A percentile compares a stretch with the other conserved stretches of the same genome.
phyloP scores from a whole-genome alignment of 1,284 basidiomycete genomes.

The Rhodotorula sp. region DNA sequence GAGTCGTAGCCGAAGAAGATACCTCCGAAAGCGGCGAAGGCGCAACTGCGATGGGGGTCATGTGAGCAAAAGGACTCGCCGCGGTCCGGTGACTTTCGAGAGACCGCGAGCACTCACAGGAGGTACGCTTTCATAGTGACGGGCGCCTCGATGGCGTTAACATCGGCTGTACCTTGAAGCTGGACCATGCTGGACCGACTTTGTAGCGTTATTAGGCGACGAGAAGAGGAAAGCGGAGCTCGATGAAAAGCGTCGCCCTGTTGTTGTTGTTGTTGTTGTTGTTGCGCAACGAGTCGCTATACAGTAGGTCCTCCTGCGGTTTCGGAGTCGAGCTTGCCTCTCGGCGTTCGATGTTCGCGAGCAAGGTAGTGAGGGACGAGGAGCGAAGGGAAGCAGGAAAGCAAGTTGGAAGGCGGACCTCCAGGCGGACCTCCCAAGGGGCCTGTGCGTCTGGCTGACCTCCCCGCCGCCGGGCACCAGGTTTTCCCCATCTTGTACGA shows the following conservation, averaged over 20 bases:
- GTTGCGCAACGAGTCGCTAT: too few species aligned
- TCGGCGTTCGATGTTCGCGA: too few species aligned
- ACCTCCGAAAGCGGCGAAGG: background rate
- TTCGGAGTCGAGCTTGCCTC: too few species aligned
- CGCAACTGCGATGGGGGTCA: constrained; percentile 4
- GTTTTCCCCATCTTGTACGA: too few species aligned
- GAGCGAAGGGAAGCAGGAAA: background rate
- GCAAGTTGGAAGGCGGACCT: background rate
- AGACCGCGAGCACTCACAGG: constrained; percentile 28
- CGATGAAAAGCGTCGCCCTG: background rate
- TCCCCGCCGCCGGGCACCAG: too few species aligned
- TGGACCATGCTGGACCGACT: constrained; percentile 7
- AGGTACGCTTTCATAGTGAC: constrained; percentile 43
- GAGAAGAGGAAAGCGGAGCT: background rate
- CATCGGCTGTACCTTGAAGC: constrained; percentile 30
- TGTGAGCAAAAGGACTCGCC: background rate
- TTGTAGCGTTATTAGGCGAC: too few species aligned
- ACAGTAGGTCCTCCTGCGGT: too few species aligned
- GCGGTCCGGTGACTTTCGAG: background rate
- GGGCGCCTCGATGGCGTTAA: constrained; percentile 42
- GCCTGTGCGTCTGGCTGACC: too few species aligned
- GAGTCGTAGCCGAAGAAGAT: constrained; percentile 23
- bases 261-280: too few species aligned
- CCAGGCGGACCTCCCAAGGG: too few species aligned
- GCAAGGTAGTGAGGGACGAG: too few species aligned